Percentiles rank a stretch among this genome's conserved stretches.
These are phyloP conservation scores for Tricholoma flavovirens DNA, from an alignment of 768 basidiomycete species.

Conservation along the genomic window DNA sequence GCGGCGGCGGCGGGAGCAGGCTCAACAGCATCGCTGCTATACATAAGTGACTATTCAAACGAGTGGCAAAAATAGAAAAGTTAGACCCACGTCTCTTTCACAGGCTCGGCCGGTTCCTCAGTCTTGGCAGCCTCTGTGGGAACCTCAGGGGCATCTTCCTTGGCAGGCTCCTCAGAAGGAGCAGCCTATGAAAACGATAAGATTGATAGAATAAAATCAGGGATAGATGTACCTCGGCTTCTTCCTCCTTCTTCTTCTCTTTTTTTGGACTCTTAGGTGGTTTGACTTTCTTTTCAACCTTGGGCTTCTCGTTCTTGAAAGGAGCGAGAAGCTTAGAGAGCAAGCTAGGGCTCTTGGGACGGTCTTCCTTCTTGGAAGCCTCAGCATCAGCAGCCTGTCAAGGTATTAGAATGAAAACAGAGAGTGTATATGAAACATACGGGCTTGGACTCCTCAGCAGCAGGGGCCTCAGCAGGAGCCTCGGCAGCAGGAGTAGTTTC, in stretches of 20 bases:
- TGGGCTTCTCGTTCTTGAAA: slow-evolving; percentile 66
- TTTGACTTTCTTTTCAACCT: slow-evolving; percentile 57
- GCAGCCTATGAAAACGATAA: slow-evolving; percentile 22
- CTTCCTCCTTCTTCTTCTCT: slow-evolving; percentile 76
- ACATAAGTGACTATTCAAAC: background rate
- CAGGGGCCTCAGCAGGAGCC: slow-evolving; percentile 15
- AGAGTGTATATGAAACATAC: slow-evolving; percentile 25
- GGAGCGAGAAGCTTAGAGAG: slow-evolving; percentile 75
- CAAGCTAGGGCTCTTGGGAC: slow-evolving; percentile 74
- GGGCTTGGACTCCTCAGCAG: slow-evolving; percentile 33
- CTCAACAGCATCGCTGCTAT: slow-evolving; percentile 36
- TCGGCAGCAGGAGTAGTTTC: slow-evolving; percentile 15
- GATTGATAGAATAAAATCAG: background rate
- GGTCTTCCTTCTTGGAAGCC: slow-evolving; percentile 65
- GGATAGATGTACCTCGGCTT: slow-evolving; percentile 42
- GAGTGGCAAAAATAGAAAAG: background rate
- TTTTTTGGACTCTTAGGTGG: slow-evolving; percentile 74
- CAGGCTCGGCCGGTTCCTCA: slow-evolving; percentile 33
- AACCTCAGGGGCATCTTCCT: slow-evolving; percentile 31
- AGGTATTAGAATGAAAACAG: background rate
- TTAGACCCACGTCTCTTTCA: slow-evolving; percentile 61
- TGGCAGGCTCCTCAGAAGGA: slow-evolving; percentile 37
- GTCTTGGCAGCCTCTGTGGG: slow-evolving; percentile 25
- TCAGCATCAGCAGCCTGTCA: slow-evolving; percentile 40
- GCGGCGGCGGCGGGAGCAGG: slow-evolving; percentile 30